phyloP scores from a whole-genome alignment of 345 rosid genomes.

The Arabis alpina region DNA sequence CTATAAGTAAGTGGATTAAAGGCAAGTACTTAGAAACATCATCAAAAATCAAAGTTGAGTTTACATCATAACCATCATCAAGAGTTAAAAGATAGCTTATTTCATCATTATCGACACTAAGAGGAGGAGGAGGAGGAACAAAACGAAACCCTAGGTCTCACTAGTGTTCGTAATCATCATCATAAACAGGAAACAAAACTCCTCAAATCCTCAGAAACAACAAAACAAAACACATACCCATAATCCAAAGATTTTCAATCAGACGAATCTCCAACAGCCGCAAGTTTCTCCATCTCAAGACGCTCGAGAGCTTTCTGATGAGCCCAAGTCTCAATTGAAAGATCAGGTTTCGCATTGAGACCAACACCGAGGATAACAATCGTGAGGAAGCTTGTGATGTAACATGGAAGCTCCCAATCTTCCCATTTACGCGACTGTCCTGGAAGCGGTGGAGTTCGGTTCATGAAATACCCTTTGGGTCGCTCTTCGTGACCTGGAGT shows the following conservation, averaged over 20 bases:
- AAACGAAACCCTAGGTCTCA: slow-evolving; percentile 30
- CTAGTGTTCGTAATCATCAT: slow-evolving; percentile 24
- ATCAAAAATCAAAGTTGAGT: slow-evolving; percentile 15
- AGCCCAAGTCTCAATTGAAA: slow-evolving; percentile 97
- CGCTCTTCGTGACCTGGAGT: slow-evolving; percentile 83
- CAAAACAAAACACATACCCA: slow-evolving; percentile 16
- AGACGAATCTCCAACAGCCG: slow-evolving; percentile 34
- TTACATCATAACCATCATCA: slow-evolving; percentile 33
- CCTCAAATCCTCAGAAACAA: slow-evolving; percentile 5
- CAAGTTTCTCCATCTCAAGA: slow-evolving; percentile 65
- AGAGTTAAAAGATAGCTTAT: slow-evolving; percentile 35
- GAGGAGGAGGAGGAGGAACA: not conserved
- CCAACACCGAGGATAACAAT: slow-evolving; percentile 94
- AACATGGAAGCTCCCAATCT: slow-evolving; percentile 99
- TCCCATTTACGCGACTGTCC: slow-evolving; percentile 94
- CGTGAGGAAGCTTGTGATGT: slow-evolving; percentile 90
- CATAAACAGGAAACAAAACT: slow-evolving; percentile 20
- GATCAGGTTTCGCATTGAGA: slow-evolving; percentile 95
- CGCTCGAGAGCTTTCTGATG: slow-evolving; percentile 92
- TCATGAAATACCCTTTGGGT: slow-evolving; percentile 88
- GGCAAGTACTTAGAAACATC: slow-evolving; percentile 22
- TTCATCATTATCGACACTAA: slow-evolving; percentile 34
- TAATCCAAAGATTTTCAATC: slow-evolving; percentile 10
- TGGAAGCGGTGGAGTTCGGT: slow-evolving; percentile 66
- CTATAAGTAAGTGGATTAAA: slow-evolving; percentile 5